Percentiles rank a stretch among this genome's conserved stretches.
Evolutionary conservation across 106 monocot species (phyloP).

Genomic region (Ottelia alismoides): DNA sequence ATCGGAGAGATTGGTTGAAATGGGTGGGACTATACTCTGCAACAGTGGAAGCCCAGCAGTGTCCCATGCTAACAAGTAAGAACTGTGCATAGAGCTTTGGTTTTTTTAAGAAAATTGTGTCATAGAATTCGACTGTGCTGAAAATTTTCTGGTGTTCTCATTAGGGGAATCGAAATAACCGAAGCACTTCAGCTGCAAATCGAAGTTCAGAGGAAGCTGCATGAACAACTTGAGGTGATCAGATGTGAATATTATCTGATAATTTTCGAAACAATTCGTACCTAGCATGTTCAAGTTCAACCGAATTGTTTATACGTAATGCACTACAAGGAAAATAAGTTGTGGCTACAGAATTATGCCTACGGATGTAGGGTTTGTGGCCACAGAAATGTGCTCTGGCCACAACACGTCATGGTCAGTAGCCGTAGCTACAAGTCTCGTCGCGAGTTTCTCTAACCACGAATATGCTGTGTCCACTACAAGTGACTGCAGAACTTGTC

Average conservation of each 20-base stretch:
- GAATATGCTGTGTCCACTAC: too few species aligned
- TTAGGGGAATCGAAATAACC: constrained; percentile 50
- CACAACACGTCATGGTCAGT: too few species aligned
- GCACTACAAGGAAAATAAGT: too few species aligned
- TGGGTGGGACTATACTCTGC: constrained; percentile 11
- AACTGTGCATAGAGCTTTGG: not conserved
- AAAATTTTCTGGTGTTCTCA: constrained; percentile 3
- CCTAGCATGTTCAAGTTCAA: not conserved
- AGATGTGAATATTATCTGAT: too few species aligned
- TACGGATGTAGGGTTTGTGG: too few species aligned
- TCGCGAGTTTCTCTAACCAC: too few species aligned
- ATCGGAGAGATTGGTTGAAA: constrained; percentile 35
- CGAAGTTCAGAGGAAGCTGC: constrained; percentile 65
- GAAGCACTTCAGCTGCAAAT: constrained; percentile 81
- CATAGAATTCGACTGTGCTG: not conserved
- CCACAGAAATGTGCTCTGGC: too few species aligned
- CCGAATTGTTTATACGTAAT: too few species aligned
- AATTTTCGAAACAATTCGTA: too few species aligned
- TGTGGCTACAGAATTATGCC: too few species aligned
- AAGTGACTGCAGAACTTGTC: too few species aligned
- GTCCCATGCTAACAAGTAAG: constrained; percentile 54
- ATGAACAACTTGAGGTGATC: constrained; percentile 82
- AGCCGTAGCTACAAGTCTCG: too few species aligned
- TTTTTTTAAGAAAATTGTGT: not conserved
- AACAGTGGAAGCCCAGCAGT: constrained; percentile 3